These are phyloP conservation scores for Caloboletus firmus DNA, from an alignment of 1,284 basidiomycete genomes.

Conservation along the genomic window DNA sequence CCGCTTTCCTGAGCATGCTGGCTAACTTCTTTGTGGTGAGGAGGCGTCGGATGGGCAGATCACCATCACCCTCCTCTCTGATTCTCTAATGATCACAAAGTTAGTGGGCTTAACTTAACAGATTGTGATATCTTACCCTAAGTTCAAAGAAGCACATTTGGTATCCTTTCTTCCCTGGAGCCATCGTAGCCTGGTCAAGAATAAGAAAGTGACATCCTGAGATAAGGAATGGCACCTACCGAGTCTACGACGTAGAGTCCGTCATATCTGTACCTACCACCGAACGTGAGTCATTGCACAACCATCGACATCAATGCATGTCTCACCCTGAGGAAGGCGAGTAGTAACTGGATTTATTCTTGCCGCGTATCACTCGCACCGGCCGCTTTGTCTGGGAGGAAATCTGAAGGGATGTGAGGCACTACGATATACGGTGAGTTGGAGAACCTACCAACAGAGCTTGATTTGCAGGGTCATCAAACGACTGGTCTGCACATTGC, in stretches of 20 bases:
- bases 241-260: conserved; percentile 44
- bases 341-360: conserved; percentile 23
- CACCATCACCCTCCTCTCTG: conserved; percentile 18
- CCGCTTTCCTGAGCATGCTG: conserved; percentile 12
- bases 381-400: conserved; percentile 38
- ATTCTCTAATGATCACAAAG: conserved; percentile 19
- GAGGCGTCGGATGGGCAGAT: conserved; percentile 26
- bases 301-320: too few relatives aligned
- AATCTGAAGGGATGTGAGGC: conserved; percentile 15
- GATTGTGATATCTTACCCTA: conserved; percentile 15
- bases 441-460: conserved; percentile 31
- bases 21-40: conserved; percentile 12
- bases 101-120: neutral
- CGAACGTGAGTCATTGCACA: neutral
- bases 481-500: conserved; percentile 39
- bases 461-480: conserved; percentile 34
- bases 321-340: conserved; percentile 38
- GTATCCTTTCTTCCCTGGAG: conserved; percentile 19
- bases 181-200: conserved; percentile 17
- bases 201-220: conserved; percentile 2
- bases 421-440: neutral
- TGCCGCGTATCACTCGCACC: conserved; percentile 44
- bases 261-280: conserved; percentile 45
- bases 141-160: conserved; percentile 35
- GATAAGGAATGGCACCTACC: conserved; percentile 9